Evolutionary conservation across 164 flowering plant genomes (phyloP), one percentile per base, ranked within the genome.

Genomic region (Aristolochia californica): DNA sequence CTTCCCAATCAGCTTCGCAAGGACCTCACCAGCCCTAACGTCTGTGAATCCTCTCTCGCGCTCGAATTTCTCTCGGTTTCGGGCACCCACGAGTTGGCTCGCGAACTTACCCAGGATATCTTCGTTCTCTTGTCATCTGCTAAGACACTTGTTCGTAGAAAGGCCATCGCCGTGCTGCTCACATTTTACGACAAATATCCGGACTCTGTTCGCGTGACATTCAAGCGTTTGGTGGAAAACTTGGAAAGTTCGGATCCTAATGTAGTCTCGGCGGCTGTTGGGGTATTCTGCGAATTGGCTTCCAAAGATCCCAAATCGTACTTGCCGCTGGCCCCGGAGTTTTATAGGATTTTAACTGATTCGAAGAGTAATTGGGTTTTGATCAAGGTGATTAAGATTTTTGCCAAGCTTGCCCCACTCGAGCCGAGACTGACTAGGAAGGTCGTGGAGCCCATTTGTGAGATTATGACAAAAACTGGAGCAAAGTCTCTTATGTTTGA

Each of bases 401-500:
- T 93, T 59, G 71, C 80, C 0, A 77, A 74, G 65, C 63, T 93
- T 71, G 88, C 75, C 0, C 76, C 75, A 0, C 54, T 89, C 27
- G 97, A 93, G 73, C 90, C 88, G 8, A 79, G 99, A 75, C 69
- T 93, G 67, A 93, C 78, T 0, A 90, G 80, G 66, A 75, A 75
- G 70, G 67, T 93, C 51, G 88, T 89, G 53, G 95, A 83, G 62
- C 97, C 91, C 0, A 73, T 93, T 51, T 81, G 88, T 59, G 97
- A 89, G 24, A 80, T 70, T 66, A 81, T 89, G 87, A 73, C 69
- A 56, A 77, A 77, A 58, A 81, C 84, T 5, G 83, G 72, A 2
- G 94, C 99, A 0, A 93, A 84, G 56, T 93, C 99, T 0, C 63
- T 93, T 73, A 62, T 80, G 74, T 89, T 89, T 68, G 99, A 93